Conservation (phyloP, 2,329 filamentous ascomycete genomes). For the Pestalotiopsis sp. region DNA sequence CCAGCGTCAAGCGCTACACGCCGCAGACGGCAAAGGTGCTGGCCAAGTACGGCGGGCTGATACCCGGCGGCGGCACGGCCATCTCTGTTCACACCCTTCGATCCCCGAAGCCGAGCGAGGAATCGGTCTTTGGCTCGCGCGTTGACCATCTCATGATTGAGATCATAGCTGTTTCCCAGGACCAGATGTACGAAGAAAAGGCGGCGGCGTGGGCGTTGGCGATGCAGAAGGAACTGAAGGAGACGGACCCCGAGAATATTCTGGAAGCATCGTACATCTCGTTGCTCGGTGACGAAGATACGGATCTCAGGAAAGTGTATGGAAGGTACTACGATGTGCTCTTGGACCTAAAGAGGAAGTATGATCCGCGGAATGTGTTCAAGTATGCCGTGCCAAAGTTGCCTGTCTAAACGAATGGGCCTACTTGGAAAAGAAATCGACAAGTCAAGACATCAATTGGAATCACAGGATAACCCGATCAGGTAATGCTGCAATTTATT, state of each 20-base stretch:
- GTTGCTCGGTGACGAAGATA: slow-evolving; percentile 26
- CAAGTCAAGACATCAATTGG: background rate
- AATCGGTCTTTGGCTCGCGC: slow-evolving; percentile 32
- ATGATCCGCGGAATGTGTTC: slow-evolving; percentile 39
- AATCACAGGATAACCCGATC: too few species aligned
- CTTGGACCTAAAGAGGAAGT: slow-evolving; percentile 32
- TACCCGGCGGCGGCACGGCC: slow-evolving; percentile 27
- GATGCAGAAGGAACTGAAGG: slow-evolving; percentile 20
- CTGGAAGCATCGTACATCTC: slow-evolving; percentile 34
- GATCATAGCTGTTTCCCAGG: slow-evolving; percentile 29
- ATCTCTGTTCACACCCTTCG: slow-evolving; percentile 33
- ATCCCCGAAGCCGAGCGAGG: slow-evolving; percentile 19
- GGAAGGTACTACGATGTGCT: slow-evolving; percentile 27
- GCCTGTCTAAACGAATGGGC: background rate
- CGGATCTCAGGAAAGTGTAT: slow-evolving; percentile 31
- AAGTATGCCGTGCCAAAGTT: slow-evolving; percentile 23
- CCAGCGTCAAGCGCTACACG: slow-evolving; percentile 26
- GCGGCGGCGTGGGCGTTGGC: slow-evolving; percentile 25
- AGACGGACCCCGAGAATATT: slow-evolving; percentile 27
- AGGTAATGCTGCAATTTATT: too few species aligned
- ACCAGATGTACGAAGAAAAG: slow-evolving; percentile 24
- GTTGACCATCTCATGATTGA: slow-evolving; percentile 39
- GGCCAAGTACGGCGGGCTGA: slow-evolving; percentile 22
- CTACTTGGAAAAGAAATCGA: background rate
- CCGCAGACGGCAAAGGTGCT: slow-evolving; percentile 27